Conservation (phyloP, 1,284 basidiomycete species). For the Ganoderma lingzhi region DNA sequence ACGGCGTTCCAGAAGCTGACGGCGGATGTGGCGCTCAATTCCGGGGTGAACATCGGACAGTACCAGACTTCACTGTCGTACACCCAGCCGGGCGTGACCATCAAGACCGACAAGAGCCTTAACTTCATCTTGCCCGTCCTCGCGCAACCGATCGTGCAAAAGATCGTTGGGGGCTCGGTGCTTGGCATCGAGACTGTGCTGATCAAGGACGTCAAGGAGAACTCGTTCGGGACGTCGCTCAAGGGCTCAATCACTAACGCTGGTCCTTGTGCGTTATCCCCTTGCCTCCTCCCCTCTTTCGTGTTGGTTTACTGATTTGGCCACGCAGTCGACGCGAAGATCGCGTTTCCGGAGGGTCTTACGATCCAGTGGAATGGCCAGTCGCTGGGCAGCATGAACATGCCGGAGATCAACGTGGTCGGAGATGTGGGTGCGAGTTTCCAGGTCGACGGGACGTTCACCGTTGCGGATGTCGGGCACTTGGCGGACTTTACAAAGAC, state of each 20-base stretch:
- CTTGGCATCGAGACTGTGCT: slow-evolving; percentile 67
- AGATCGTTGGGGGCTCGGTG: slow-evolving; percentile 67
- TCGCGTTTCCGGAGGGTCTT: slow-evolving; percentile 72
- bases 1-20: slow-evolving; percentile 71
- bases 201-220: slow-evolving; percentile 64
- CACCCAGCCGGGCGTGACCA: slow-evolving; percentile 64
- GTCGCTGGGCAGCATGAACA: slow-evolving; percentile 67
- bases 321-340: slow-evolving; percentile 70
- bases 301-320: slow-evolving; percentile 1
- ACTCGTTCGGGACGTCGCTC: slow-evolving; percentile 66
- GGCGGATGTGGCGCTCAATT: slow-evolving; percentile 67
- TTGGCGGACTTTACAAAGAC: slow-evolving; percentile 74
- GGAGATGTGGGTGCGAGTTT: slow-evolving; percentile 73
- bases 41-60: slow-evolving; percentile 69
- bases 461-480: slow-evolving; percentile 65
- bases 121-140: slow-evolving; percentile 75
- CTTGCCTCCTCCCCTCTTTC: not conserved
- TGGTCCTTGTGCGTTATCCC: slow-evolving; percentile 67
- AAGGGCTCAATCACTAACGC: slow-evolving; percentile 77
- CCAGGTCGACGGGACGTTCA: slow-evolving; percentile 63
- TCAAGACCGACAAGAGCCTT: slow-evolving; percentile 68
- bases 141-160: slow-evolving; percentile 84
- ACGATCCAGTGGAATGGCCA: slow-evolving; percentile 69
- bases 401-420: slow-evolving; percentile 64
- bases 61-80: slow-evolving; percentile 73